Evolutionary conservation across 140 eudicot species (phyloP).

Genomic region (Cichorium intybus): DNA sequence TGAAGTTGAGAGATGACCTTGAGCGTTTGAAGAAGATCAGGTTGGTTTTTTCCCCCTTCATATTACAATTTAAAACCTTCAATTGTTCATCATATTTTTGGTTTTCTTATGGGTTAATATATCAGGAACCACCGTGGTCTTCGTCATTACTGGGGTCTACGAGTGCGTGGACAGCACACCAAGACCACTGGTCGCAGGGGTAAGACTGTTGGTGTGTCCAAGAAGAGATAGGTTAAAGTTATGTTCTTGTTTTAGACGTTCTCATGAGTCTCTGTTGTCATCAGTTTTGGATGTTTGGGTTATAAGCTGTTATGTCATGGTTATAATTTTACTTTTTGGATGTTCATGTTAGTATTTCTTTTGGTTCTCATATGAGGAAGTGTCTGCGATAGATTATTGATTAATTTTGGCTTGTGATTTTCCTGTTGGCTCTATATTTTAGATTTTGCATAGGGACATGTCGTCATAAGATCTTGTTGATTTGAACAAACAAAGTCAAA

Average conservation of each 20-base stretch:
- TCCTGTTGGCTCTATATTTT: too few relatives aligned
- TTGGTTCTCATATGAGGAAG: neutral
- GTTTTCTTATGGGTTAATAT: neutral
- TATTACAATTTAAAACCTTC: too few relatives aligned
- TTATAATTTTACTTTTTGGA: conserved; percentile 10
- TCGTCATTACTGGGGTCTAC: conserved; percentile 91
- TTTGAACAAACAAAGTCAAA: too few relatives aligned
- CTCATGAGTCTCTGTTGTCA: conserved; percentile 2
- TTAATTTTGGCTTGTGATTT: neutral
- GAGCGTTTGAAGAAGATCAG: conserved; percentile 95
- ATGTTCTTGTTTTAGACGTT: too few relatives aligned
- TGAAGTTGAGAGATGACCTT: conserved; percentile 91
- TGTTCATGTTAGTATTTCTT: conserved; percentile 7
- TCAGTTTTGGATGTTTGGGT: conserved; percentile 28
- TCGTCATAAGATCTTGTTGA: too few relatives aligned
- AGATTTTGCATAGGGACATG: too few relatives aligned
- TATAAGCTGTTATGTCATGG: conserved; percentile 7
- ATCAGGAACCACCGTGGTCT: conserved; percentile 91
- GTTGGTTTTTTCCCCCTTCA: conserved; percentile 34
- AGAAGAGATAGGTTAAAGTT: conserved; percentile 60
- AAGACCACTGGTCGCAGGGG: conserved; percentile 96
- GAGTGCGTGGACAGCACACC: conserved; percentile 96
- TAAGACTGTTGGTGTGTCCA: conserved; percentile 94
- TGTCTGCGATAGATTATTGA: conserved; percentile 1
- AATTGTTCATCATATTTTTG: too few relatives aligned